phyloP scores from a whole-genome alignment of 768 basidiomycete species.

The Mrakia frigida region DNA sequence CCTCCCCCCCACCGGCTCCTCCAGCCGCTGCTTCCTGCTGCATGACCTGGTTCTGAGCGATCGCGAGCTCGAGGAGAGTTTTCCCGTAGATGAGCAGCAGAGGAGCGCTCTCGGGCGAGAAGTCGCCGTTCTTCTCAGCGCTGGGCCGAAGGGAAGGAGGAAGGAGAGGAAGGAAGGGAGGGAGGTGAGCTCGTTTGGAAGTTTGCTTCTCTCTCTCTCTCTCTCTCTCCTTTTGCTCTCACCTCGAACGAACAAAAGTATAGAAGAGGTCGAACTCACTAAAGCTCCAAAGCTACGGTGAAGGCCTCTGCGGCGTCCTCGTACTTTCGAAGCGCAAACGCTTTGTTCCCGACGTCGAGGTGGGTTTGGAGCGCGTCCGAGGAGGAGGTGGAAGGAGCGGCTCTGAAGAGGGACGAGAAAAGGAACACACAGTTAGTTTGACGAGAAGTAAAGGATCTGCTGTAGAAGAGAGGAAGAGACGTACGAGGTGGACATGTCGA shows the following conservation, averaged over 20 bases:
- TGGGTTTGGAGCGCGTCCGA: conserved; percentile 9
- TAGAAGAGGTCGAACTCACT: conserved; percentile 53
- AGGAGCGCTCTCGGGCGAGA: conserved; percentile 78
- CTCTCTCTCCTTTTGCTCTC: not conserved
- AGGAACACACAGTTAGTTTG: not conserved
- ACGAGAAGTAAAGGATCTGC: not conserved
- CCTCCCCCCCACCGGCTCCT: conserved; percentile 38
- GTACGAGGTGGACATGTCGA: not conserved
- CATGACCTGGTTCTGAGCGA: conserved; percentile 75
- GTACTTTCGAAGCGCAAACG: conserved; percentile 78
- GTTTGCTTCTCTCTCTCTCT: not conserved
- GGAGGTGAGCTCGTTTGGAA: not conserved
- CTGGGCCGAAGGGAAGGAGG: conserved; percentile 47
- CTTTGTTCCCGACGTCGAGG: conserved; percentile 39
- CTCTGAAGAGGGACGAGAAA: not conserved
- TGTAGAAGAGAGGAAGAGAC: not conserved
- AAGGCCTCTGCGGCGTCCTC: conserved; percentile 81
- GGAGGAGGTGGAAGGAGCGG: conserved; percentile 7
- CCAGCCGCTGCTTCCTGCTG: conserved; percentile 68
- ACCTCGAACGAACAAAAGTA: not conserved
- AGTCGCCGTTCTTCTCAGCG: conserved; percentile 67
- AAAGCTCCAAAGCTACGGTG: conserved; percentile 72
- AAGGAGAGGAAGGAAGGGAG: no score
- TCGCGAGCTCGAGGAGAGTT: conserved; percentile 87
- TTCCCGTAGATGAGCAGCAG: conserved; percentile 87